phyloP scores from a whole-genome alignment of 345 rosid species.

The Acer campestre region DNA sequence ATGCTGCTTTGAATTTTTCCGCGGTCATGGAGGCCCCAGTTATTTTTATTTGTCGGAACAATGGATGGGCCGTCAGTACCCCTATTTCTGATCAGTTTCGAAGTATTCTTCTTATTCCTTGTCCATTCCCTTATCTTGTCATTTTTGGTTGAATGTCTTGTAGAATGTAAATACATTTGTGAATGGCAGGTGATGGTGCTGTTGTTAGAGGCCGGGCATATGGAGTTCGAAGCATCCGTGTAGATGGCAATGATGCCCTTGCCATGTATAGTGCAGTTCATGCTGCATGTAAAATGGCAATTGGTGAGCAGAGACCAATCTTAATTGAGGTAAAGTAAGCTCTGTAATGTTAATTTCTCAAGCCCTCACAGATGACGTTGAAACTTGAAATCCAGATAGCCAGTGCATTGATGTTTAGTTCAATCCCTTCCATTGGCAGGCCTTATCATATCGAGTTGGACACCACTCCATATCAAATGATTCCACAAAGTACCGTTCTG shows the following conservation, averaged over 20 bases:
- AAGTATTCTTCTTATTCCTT: conserved; percentile 44
- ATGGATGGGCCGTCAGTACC: conserved; percentile 93
- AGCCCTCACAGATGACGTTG: background rate
- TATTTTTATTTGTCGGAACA: conserved; percentile 80
- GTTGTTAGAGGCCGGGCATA: conserved; percentile 86
- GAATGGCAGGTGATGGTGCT: conserved; percentile 72
- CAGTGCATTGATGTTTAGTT: background rate
- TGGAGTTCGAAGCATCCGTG: conserved; percentile 82
- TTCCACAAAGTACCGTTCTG: conserved; percentile 82
- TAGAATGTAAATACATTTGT: background rate
- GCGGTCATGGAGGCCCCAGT: conserved; percentile 84
- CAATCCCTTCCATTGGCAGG: conserved; percentile 40
- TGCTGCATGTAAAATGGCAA: conserved; percentile 76
- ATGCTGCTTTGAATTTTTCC: conserved; percentile 74
- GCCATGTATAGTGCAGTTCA: conserved; percentile 80
- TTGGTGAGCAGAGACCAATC: conserved; percentile 69
- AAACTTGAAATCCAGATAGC: background rate
- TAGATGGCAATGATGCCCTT: conserved; percentile 91
- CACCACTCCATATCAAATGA: conserved; percentile 97
- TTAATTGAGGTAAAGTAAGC: conserved; percentile 64
- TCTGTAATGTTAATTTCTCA: background rate
- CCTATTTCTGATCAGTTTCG: conserved; percentile 83
- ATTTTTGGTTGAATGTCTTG: background rate
- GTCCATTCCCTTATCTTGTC: conserved; percentile 4
- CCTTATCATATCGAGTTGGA: conserved; percentile 84